Percentiles rank a stretch among this genome's conserved stretches.
Conservation (phyloP, 202 grass and related monocot species). For the Schoenoplectus triqueter region DNA sequence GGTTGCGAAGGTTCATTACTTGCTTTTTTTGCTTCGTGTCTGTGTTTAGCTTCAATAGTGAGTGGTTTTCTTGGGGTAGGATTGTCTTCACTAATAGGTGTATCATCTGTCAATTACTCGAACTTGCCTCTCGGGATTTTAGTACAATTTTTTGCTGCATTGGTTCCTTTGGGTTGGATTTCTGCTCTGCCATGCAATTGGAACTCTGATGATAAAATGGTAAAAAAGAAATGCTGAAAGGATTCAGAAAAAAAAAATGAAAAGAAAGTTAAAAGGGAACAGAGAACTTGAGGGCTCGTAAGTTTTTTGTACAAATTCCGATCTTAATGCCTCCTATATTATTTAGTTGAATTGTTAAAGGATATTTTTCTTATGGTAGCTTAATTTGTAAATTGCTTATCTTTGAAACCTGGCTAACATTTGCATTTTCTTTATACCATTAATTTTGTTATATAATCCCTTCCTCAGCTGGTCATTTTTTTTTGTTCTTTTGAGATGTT, state of each 20-base stretch:
- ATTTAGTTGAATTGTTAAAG: slow-evolving; percentile 4
- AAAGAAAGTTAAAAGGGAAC: not conserved
- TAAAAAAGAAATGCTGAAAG: slow-evolving; percentile 42
- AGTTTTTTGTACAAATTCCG: slow-evolving; percentile 6
- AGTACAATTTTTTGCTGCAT: slow-evolving; percentile 72
- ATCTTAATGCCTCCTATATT: not conserved
- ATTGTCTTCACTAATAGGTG: slow-evolving; percentile 66
- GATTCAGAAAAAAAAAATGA: not conserved
- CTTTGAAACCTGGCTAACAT: not conserved
- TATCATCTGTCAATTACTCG: slow-evolving; percentile 64
- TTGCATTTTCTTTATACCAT: not conserved
- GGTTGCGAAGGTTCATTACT: slow-evolving; percentile 85
- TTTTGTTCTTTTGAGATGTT: too few relatives aligned
- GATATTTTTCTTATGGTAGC: not conserved
- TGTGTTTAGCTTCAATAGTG: slow-evolving; percentile 77
- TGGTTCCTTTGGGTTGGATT: slow-evolving; percentile 81
- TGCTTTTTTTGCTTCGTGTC: slow-evolving; percentile 74
- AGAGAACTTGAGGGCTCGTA: slow-evolving; percentile 1
- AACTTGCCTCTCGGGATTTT: slow-evolving; percentile 67
- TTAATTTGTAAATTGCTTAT: slow-evolving; percentile 13
- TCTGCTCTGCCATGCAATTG: slow-evolving; percentile 54
- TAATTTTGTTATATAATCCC: too few relatives aligned
- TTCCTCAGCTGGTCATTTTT: too few relatives aligned
- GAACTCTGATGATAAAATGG: slow-evolving; percentile 48
- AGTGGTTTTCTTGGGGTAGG: slow-evolving; percentile 71